Percentiles rank a stretch among this genome's conserved stretches.
phyloP scores from a whole-genome alignment of 164 flowering plant genomes.

The Nymphaea colorata region DNA sequence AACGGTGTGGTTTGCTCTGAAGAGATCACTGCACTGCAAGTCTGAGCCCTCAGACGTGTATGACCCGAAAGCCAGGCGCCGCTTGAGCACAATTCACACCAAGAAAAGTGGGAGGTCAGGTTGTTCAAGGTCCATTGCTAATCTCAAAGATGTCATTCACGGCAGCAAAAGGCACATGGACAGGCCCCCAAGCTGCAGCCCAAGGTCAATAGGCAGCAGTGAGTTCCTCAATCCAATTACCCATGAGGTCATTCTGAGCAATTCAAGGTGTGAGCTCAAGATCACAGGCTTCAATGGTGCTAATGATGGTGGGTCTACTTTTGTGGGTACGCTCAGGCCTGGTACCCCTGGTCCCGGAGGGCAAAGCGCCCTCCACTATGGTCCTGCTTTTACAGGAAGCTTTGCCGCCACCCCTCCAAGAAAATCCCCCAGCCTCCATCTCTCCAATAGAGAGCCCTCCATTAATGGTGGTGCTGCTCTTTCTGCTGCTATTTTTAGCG shows the following conservation, averaged over 20 bases:
- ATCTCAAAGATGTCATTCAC: slow-evolving; percentile 90
- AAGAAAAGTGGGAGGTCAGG: slow-evolving; percentile 69
- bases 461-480: slow-evolving; percentile 17
- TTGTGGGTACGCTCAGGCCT: slow-evolving; percentile 79
- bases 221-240: slow-evolving; percentile 87
- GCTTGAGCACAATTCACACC: slow-evolving; percentile 57
- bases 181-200: slow-evolving; percentile 78
- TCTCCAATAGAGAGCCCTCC: slow-evolving; percentile 31
- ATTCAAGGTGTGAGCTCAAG: slow-evolving; percentile 85
- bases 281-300: slow-evolving; percentile 40
- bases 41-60: slow-evolving; percentile 77
- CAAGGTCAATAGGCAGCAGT: slow-evolving; percentile 93
- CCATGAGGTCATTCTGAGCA: slow-evolving; percentile 82
- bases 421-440: slow-evolving; percentile 21
- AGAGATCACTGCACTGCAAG: slow-evolving; percentile 80
- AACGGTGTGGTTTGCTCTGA: slow-evolving; percentile 84
- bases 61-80: slow-evolving; percentile 59
- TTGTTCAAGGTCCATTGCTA: slow-evolving; percentile 92
- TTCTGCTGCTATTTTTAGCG: slow-evolving; percentile 4
- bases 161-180: slow-evolving; percentile 79
- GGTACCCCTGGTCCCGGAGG: slow-evolving; percentile 96
- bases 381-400: background rate
- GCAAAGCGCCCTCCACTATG: slow-evolving; percentile 44
- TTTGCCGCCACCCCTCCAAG: slow-evolving; percentile 27
- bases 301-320: slow-evolving; percentile 31